Evolutionary conservation across 176 grass and related monocot genomes (phyloP).

Genomic region (Guadua angustifolia): DNA sequence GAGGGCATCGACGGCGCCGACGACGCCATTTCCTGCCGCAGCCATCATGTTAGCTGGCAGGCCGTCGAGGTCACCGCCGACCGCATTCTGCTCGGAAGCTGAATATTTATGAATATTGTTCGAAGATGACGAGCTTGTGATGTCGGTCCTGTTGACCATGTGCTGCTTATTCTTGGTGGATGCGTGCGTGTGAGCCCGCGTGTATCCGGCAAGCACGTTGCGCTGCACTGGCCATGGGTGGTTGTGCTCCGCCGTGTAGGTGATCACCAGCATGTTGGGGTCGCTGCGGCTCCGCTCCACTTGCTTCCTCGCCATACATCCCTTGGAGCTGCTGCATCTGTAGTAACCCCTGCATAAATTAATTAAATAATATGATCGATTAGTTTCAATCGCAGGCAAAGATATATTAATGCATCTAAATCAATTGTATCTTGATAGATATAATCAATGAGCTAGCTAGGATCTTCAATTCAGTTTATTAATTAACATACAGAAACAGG

Average conservation of each 20-base stretch:
- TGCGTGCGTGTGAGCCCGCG: constrained; percentile 55
- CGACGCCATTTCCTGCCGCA: not conserved
- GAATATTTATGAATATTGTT: not conserved
- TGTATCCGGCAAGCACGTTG: constrained; percentile 82
- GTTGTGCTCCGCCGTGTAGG: constrained; percentile 95
- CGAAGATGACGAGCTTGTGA: not conserved
- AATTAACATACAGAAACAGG: not conserved
- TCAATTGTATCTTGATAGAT: not conserved
- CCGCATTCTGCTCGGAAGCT: not conserved
- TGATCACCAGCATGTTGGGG: constrained; percentile 93
- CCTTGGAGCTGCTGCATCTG: constrained; percentile 97
- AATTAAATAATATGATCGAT: not conserved
- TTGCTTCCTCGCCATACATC: constrained; percentile 90
- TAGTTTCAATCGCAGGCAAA: not conserved
- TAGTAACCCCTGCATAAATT: constrained; percentile 73
- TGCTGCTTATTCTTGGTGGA: constrained; percentile 47
- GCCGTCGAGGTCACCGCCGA: not conserved
- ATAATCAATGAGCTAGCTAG: not conserved
- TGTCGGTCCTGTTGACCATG: constrained; percentile 31
- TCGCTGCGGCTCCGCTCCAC: constrained; percentile 95
- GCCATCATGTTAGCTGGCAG: not conserved
- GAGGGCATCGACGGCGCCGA: not conserved
- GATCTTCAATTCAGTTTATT: not conserved
- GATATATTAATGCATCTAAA: not conserved
- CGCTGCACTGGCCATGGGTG: constrained; percentile 94